phyloP scores from a whole-genome alignment of 139 green algal genomes.

The Closterium sp. region DNA sequence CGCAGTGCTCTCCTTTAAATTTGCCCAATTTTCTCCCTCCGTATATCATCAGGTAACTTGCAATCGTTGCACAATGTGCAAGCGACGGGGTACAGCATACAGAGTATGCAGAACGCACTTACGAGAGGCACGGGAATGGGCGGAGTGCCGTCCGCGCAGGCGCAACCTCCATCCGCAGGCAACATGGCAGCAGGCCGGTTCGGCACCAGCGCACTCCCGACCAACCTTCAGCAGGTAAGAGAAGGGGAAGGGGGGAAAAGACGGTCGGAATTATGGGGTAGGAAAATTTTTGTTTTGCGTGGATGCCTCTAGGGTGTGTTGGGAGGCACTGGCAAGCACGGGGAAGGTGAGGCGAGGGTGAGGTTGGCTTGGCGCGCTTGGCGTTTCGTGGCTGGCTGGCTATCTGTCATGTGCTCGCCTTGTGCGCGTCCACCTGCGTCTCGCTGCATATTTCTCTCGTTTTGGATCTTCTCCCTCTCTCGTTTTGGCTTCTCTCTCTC shows the following conservation, averaged over 20 bases:
- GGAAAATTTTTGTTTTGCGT: background rate
- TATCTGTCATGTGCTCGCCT: too few relatives aligned
- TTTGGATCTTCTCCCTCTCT: too few relatives aligned
- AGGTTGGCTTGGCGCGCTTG: background rate
- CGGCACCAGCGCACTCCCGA: background rate
- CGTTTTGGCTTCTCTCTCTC: too few relatives aligned
- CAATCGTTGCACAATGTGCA: conserved; percentile 45
- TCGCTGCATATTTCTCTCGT: too few relatives aligned
- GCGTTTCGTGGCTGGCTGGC: too few relatives aligned
- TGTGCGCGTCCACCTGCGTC: too few relatives aligned
- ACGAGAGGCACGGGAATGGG: conserved; percentile 38
- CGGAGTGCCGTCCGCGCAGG: conserved; percentile 18
- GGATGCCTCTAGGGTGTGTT: too few relatives aligned
- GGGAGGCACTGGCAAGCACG: background rate
- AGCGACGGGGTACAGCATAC: conserved; percentile 23
- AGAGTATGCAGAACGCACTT: conserved; percentile 43
- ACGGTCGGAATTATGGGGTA: background rate
- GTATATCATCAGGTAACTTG: conserved; percentile 20
- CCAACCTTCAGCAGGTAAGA: conserved; percentile 32
- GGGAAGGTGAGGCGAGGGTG: background rate
- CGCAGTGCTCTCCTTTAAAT: too few relatives aligned
- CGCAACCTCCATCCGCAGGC: conserved; percentile 25
- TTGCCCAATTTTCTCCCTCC: too few relatives aligned
- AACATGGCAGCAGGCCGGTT: conserved; percentile 39
- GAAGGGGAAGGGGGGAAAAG: background rate